These are phyloP conservation scores for Penicillium sclerotiorum DNA, from an alignment of 2,329 filamentous ascomycete genomes.

Conservation along the genomic window DNA sequence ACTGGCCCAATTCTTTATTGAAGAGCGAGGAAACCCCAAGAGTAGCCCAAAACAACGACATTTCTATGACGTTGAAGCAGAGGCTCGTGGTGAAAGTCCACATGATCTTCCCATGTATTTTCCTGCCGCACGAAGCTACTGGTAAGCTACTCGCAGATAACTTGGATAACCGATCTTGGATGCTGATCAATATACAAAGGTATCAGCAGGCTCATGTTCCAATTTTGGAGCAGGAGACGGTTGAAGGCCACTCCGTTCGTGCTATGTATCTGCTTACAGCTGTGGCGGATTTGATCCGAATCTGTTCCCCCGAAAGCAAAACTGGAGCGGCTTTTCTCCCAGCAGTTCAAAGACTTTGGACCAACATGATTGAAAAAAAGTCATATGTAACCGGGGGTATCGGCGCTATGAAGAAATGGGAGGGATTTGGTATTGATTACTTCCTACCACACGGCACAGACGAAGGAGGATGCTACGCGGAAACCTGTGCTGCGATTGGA, in stretches of 20 bases:
- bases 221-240: slow-evolving; percentile 55
- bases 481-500: slow-evolving; percentile 64
- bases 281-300: slow-evolving; percentile 57
- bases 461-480: slow-evolving; percentile 64
- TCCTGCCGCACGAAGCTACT: slow-evolving; percentile 44
- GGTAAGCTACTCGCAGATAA: slow-evolving; percentile 28
- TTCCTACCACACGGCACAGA: slow-evolving; percentile 62
- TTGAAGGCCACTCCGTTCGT: slow-evolving; percentile 63
- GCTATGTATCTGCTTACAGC: slow-evolving; percentile 64
- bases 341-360: slow-evolving; percentile 56
- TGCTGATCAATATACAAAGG: slow-evolving; percentile 9
- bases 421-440: slow-evolving; percentile 63
- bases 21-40: slow-evolving; percentile 58
- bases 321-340: slow-evolving; percentile 35
- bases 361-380: slow-evolving; percentile 63
- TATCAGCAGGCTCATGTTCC: slow-evolving; percentile 62
- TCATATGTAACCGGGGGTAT: slow-evolving; percentile 67
- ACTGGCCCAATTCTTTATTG: slow-evolving; percentile 60
- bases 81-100: slow-evolving; percentile 53
- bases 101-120: slow-evolving; percentile 54
- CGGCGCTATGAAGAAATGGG: slow-evolving; percentile 60
- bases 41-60: slow-evolving; percentile 52
- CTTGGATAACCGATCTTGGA: background rate
- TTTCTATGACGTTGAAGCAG: slow-evolving; percentile 59
- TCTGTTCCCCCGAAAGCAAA: slow-evolving; percentile 34